Evolutionary conservation across 768 basidiomycete genomes (phyloP).

Genomic region (Podaxis sp.): DNA sequence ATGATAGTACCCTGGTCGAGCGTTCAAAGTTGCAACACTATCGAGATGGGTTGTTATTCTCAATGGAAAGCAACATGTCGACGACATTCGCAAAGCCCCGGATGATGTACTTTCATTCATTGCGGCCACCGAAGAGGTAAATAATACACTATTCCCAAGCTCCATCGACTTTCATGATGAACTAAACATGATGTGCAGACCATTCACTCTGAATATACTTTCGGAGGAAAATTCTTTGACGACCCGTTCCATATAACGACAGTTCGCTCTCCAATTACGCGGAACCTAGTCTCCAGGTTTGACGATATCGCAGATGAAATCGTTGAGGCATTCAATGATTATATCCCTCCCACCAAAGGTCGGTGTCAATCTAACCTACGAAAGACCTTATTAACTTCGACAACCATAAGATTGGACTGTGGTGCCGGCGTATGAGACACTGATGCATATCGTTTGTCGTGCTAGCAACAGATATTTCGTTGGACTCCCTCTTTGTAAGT

Average conservation of each 20-base stretch:
- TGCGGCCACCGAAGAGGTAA: constrained; percentile 11
- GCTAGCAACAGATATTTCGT: constrained; percentile 42
- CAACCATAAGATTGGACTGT: constrained; percentile 33
- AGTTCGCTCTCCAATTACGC: constrained; percentile 25
- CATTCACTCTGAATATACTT: constrained; percentile 30
- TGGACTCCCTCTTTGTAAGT: constrained; percentile 44
- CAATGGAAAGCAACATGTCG: constrained; percentile 27
- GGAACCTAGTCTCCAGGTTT: constrained; percentile 33
- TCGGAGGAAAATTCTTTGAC: constrained; percentile 28
- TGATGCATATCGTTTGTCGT: constrained; percentile 34
- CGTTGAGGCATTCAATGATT: constrained; percentile 31
- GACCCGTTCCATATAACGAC: constrained; percentile 25
- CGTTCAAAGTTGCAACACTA: constrained; percentile 18
- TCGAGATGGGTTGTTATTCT: constrained; percentile 30
- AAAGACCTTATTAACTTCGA: not conserved
- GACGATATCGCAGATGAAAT: constrained; percentile 42
- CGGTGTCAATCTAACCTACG: not conserved
- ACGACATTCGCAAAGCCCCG: constrained; percentile 31
- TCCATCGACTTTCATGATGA: not conserved
- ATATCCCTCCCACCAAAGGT: constrained; percentile 30
- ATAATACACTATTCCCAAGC: not conserved
- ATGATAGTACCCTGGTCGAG: constrained; percentile 10
- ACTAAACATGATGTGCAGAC: constrained; percentile 21
- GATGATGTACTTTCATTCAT: constrained; percentile 26
- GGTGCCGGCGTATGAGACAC: constrained; percentile 22